Evolutionary conservation across 805 yeast genomes (phyloP).

Genomic region (Saccharomycopsis guyanensis): DNA sequence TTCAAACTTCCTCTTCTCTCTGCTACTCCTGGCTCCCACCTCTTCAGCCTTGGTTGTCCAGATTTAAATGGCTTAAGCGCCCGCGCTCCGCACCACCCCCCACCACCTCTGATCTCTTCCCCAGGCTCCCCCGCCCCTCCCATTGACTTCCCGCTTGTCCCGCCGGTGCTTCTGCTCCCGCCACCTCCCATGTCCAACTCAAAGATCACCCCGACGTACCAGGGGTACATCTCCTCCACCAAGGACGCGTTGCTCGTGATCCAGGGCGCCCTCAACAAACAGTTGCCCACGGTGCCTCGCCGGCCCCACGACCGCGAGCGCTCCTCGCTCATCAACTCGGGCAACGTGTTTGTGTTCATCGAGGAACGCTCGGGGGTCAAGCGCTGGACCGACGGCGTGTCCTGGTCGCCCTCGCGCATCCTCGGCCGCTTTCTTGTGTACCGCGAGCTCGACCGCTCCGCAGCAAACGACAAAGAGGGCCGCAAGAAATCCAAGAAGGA

Average conservation of each 20-base stretch:
- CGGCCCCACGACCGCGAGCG: slow-evolving; percentile 82
- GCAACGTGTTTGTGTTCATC: slow-evolving; percentile 76
- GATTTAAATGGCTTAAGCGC: no score
- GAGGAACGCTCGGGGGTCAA: slow-evolving; percentile 79
- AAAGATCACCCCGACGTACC: slow-evolving; percentile 19
- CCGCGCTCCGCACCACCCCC: no score
- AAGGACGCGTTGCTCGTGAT: slow-evolving; percentile 75
- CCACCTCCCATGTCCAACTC: slow-evolving; percentile 11
- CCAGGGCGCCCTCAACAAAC: slow-evolving; percentile 66
- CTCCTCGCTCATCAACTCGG: slow-evolving; percentile 54
- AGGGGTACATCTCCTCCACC: slow-evolving; percentile 67
- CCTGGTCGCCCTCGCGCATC: slow-evolving; percentile 90
- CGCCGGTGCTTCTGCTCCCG: no score
- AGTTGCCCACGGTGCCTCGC: slow-evolving; percentile 55
- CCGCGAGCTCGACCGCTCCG: slow-evolving; percentile 51
- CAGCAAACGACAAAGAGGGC: slow-evolving; percentile 36
- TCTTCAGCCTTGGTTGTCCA: no score
- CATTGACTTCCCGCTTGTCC: no score
- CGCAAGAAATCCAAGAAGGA: slow-evolving; percentile 32
- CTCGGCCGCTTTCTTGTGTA: slow-evolving; percentile 80
- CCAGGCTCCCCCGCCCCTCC: no score
- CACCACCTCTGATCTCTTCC: no score
- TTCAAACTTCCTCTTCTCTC: no score
- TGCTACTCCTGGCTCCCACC: no score
- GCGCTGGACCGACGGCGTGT: slow-evolving; percentile 94